phyloP scores from a whole-genome alignment of 208 protist genomes.

The Leishmania guyanensis region DNA sequence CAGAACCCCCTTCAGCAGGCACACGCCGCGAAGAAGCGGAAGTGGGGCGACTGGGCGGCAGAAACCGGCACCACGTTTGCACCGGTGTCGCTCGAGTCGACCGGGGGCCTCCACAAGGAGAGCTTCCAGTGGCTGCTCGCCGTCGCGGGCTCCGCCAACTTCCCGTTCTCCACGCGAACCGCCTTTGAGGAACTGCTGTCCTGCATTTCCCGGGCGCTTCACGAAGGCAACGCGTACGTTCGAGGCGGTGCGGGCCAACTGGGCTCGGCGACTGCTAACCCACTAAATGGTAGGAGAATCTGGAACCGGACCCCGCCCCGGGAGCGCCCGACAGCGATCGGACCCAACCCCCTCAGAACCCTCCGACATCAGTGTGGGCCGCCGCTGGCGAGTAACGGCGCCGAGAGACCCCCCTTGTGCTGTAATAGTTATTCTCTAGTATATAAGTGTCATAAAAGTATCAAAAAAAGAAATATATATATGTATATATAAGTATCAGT shows the following conservation, averaged over 20 bases:
- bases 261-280: background rate
- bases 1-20: too few relatives aligned
- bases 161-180: constrained; percentile 24
- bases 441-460: background rate
- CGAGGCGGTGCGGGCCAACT: background rate
- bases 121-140: too few relatives aligned
- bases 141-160: too few relatives aligned
- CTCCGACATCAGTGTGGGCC: background rate
- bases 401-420: background rate
- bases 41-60: too few relatives aligned
- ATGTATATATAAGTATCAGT: too few relatives aligned
- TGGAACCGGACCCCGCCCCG: background rate
- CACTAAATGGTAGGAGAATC: background rate
- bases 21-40: too few relatives aligned
- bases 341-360: background rate
- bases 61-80: too few relatives aligned
- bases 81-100: too few relatives aligned
- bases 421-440: background rate
- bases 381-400: background rate
- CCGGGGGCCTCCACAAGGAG: too few relatives aligned
- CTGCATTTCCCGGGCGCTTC: background rate
- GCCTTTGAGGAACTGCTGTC: constrained; percentile 15
- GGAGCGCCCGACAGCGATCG: background rate
- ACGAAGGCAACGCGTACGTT: background rate
- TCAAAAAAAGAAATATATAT: too few relatives aligned